Evolutionary conservation across 805 yeast genomes (phyloP).

Genomic region (Ogataea corticis): DNA sequence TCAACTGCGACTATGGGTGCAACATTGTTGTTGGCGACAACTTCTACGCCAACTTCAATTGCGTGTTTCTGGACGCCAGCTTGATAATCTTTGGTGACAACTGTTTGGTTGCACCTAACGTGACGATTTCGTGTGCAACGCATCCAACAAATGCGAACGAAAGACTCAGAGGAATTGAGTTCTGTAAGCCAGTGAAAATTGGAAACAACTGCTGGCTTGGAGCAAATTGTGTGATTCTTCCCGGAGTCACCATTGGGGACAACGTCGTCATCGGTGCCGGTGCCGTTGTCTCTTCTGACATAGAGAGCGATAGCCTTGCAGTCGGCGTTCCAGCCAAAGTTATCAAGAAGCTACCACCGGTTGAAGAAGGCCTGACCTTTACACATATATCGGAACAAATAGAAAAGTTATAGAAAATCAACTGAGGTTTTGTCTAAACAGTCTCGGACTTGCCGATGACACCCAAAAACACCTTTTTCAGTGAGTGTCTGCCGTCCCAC

Average conservation of each 20-base stretch:
- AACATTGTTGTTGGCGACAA: constrained; percentile 59
- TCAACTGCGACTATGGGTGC: constrained; percentile 65
- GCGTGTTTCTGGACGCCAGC: constrained; percentile 58
- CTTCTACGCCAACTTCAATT: constrained; percentile 61
- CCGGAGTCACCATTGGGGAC: constrained; percentile 68
- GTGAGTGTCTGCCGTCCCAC: constrained; percentile 37
- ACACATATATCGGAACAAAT: background rate
- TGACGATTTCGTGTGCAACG: constrained; percentile 58
- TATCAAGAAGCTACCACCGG: constrained; percentile 5
- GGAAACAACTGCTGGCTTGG: constrained; percentile 75
- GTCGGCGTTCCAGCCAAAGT: constrained; percentile 55
- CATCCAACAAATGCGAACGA: constrained; percentile 57
- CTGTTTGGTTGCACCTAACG: constrained; percentile 67
- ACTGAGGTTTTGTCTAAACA: too few species aligned
- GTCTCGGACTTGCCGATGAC: constrained; percentile 2
- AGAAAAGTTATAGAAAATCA: too few species aligned
- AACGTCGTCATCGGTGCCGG: constrained; percentile 68
- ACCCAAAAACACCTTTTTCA: constrained; percentile 1
- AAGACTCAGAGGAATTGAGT: constrained; percentile 49
- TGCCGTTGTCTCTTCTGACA: constrained; percentile 57
- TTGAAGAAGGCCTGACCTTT: background rate
- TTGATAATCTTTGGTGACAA: constrained; percentile 60
- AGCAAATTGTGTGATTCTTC: constrained; percentile 52
- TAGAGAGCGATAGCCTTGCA: constrained; percentile 55
- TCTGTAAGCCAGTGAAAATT: constrained; percentile 55